Base-by-base conservation (phyloP, 192 early-diverging fungal genomes). In the Coemansia sp. region DNA sequence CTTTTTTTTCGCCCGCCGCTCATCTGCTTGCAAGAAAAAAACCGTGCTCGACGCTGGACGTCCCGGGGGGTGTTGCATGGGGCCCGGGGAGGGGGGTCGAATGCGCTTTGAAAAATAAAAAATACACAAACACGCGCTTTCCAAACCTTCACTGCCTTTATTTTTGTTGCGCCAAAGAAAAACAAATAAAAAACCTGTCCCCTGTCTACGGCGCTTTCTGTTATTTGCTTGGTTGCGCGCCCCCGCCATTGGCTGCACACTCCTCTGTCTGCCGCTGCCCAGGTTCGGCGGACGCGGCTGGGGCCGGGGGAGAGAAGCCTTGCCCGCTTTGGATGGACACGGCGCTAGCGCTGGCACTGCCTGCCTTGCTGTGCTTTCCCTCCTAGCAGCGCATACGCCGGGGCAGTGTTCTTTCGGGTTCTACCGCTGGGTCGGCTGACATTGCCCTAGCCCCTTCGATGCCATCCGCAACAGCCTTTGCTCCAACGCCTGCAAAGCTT, bases 81-180 rank as follows among this genome's bases (percentile, higher is more conserved):
- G 20, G 56, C 30, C 56, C 31, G 36, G 36, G 36, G 36, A 38
- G 36, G 36, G 34, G 36, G 36, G 36, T 38, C 36, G 5, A 38
- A 38, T 38, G 36, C 36, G 36, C 22, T 25, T 25, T 4, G 42
- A 8, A 45, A 45, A 45, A 59, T 25, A 59, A 59, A 36, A 22
- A 59, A 59, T 40, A 36, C 22, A 42, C 57, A 59, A 59, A 59
- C 57, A 59, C 57, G 57, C 57, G 57, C 57, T 59, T 59, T 20
- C 32, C 14, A 28, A 56, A 12, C 30, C 7, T 22, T 18, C 11
- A 55, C 31, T 56, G 30, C 22, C 22, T 55, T 55, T 55, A 28
- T 55, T 20, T 55, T 55, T 22, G 25, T 55, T 31, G 52, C 52
- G 52, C 55, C 30, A 29, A 18, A 56, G 31, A 56, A 32, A 32